phyloP scores from a whole-genome alignment of 2,329 filamentous ascomycete genomes.

The Amauroascus verrucosus region DNA sequence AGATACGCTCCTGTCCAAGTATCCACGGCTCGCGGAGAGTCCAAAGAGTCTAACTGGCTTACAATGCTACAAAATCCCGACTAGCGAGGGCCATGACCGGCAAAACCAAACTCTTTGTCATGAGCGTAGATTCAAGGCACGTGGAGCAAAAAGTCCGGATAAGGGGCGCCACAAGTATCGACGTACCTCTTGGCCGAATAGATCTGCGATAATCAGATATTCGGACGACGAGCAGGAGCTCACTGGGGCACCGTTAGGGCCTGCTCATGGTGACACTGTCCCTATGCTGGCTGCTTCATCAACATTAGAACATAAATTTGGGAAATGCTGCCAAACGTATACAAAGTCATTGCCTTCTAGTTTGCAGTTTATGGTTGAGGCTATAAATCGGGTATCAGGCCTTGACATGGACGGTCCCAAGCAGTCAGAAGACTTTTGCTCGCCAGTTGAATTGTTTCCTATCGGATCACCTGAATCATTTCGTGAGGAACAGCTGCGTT shows the following conservation, averaged over 20 bases:
- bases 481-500: constrained; percentile 1
- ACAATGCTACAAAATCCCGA: not conserved
- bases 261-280: not conserved
- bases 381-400: constrained; percentile 10
- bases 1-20: not conserved
- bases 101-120: not conserved
- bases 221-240: not conserved
- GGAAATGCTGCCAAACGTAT: not conserved
- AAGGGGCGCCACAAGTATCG: not conserved
- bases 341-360: not conserved
- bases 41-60: not conserved
- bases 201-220: not conserved
- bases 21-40: not conserved
- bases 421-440: not conserved
- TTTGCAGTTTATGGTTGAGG: constrained; percentile 11
- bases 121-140: not conserved
- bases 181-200: not conserved
- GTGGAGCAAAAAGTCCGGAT: not conserved
- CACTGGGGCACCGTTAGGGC: not conserved
- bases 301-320: not conserved
- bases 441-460: not conserved
- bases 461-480: constrained; percentile 5
- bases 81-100: not conserved
- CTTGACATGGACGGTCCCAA: not conserved
- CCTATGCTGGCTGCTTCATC: not conserved